A percentile compares a stretch with the other conserved stretches of the same genome.
These are phyloP conservation scores for Hypoxylon intermedium DNA, from an alignment of 495 filamentous ascomycete species.

Conservation along the genomic window DNA sequence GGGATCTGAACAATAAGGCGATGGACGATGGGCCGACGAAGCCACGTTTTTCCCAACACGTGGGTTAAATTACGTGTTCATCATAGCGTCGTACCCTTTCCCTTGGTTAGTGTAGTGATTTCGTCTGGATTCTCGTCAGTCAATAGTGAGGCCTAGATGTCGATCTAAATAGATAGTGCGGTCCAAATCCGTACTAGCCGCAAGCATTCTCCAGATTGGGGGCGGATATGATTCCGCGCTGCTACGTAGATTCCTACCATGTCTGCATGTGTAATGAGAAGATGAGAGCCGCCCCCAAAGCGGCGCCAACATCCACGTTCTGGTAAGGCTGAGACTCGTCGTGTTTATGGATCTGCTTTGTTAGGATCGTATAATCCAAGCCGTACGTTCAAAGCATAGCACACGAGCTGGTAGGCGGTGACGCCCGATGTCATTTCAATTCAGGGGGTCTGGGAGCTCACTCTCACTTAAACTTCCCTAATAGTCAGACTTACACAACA, in stretches of 20 bases:
- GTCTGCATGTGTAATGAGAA: constrained; percentile 1
- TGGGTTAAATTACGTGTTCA: background rate
- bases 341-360: constrained; percentile 16
- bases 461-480: background rate
- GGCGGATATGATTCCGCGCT: constrained; percentile 20
- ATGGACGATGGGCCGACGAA: too few relatives aligned
- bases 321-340: constrained; percentile 35
- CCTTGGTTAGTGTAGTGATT: too few relatives aligned
- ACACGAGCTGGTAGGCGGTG: too few relatives aligned
- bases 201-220: constrained; percentile 30
- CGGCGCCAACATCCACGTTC: constrained; percentile 29
- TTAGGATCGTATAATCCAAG: constrained; percentile 16
- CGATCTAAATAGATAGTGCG: too few relatives aligned
- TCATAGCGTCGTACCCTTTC: too few relatives aligned
- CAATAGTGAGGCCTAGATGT: too few relatives aligned
- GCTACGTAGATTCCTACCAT: background rate
- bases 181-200: constrained; percentile 23
- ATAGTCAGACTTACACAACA: constrained; percentile 20
- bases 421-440: background rate
- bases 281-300: constrained; percentile 28
- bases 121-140: too few relatives aligned
- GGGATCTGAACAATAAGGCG: background rate
- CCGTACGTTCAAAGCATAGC: background rate
- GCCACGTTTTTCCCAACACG: background rate
- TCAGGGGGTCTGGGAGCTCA: background rate